Conservation (phyloP, 345 rosid species). For the Sonneratia caseolaris region DNA sequence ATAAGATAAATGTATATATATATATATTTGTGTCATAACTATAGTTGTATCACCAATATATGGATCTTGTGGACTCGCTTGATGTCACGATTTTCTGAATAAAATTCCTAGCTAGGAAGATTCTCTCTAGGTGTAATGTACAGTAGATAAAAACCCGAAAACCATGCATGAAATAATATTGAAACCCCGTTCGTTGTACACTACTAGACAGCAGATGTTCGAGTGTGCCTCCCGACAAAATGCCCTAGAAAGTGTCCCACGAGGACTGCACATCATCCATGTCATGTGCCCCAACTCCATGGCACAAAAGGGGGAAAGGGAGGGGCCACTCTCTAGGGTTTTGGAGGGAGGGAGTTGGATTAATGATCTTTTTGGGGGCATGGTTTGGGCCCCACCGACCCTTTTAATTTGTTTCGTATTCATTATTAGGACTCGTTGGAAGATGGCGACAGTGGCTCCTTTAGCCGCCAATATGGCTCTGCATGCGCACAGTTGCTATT, state of each 20-base stretch:
- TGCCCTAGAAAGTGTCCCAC: constrained; percentile 21
- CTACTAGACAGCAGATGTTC: not conserved
- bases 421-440: constrained; percentile 13
- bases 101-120: no score
- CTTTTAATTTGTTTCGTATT: not conserved
- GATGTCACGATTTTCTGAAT: no score
- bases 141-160: not conserved
- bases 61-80: no score
- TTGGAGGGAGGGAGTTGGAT: not conserved
- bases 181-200: not conserved
- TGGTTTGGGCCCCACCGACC: not conserved
- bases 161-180: not conserved
- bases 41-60: not conserved
- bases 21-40: no score
- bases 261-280: constrained; percentile 44
- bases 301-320: constrained; percentile 16
- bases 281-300: constrained; percentile 38
- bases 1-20: no score
- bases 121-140: no score
- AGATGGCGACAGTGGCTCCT: constrained; percentile 9
- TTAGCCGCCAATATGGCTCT: constrained; percentile 53
- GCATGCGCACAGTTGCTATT: constrained; percentile 40
- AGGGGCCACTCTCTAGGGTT: constrained; percentile 21
- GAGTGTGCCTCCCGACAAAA: constrained; percentile 9
- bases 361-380: constrained; percentile 22